Percentiles rank a stretch among this genome's conserved stretches.
Conservation (phyloP, 805 yeast species). For the Candida peoriensis region DNA sequence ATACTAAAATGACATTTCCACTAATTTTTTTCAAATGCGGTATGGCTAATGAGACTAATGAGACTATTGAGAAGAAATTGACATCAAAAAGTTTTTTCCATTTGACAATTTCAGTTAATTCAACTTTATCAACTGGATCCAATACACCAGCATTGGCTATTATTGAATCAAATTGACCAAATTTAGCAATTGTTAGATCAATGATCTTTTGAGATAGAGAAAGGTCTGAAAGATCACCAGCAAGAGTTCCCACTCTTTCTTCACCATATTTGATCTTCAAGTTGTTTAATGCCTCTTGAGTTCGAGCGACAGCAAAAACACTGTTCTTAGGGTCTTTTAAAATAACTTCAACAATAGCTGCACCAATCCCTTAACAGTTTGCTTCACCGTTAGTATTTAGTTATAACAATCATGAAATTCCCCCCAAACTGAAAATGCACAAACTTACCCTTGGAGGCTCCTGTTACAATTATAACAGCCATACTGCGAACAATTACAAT, state of each 20-base stretch:
- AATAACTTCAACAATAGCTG: constrained; percentile 59
- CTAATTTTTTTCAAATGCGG: constrained; percentile 51
- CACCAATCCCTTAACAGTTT: constrained; percentile 68
- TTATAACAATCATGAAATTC: neutral
- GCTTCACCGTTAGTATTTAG: constrained; percentile 4
- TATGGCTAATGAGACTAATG: constrained; percentile 46
- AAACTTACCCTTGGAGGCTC: constrained; percentile 53
- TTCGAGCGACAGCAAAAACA: constrained; percentile 72
- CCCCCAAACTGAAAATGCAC: neutral
- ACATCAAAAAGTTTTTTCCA: constrained; percentile 70
- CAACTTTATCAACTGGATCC: constrained; percentile 64
- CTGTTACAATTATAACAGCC: constrained; percentile 47
- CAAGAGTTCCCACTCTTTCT: constrained; percentile 44
- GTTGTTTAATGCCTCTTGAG: constrained; percentile 40
- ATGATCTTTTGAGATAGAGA: constrained; percentile 35
- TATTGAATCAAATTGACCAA: constrained; percentile 57
- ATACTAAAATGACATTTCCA: constrained; percentile 73
- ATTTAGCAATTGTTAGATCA: constrained; percentile 38
- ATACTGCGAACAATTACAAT: too few relatives aligned
- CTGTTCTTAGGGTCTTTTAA: constrained; percentile 29
- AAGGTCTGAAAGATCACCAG: constrained; percentile 56
- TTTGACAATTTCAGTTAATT: constrained; percentile 42
- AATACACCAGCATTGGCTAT: constrained; percentile 81
- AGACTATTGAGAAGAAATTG: constrained; percentile 72
- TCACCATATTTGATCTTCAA: constrained; percentile 41